A percentile compares a stretch with the other conserved stretches of the same genome.
These are phyloP conservation scores for Candida ponderosae DNA, from an alignment of 805 yeast genomes.

Conservation along the genomic window DNA sequence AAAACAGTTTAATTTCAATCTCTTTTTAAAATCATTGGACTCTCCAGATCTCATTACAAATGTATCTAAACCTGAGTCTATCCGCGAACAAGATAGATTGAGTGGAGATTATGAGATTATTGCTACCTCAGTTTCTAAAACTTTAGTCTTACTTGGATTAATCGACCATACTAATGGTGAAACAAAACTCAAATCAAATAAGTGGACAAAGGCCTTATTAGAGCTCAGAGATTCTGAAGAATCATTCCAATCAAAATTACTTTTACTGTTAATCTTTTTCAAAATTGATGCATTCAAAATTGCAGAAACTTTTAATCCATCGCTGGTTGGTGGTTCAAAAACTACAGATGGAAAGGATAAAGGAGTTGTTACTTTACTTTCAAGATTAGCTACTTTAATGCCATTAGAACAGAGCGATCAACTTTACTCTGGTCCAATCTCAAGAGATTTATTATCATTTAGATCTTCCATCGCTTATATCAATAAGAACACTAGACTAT, in stretches of 20 bases:
- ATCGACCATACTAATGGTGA: conserved; percentile 28
- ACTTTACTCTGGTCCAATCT: conserved; percentile 63
- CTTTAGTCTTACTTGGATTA: conserved; percentile 43
- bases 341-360: conserved; percentile 20
- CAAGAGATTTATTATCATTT: conserved; percentile 56
- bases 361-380: conserved; percentile 30
- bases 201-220: conserved; percentile 44
- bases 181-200: conserved; percentile 32
- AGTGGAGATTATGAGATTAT: conserved; percentile 44
- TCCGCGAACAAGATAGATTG: conserved; percentile 25
- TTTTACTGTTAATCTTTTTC: conserved; percentile 40
- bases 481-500: conserved; percentile 40
- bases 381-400: conserved; percentile 42
- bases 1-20: conserved; percentile 23
- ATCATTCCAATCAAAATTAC: conserved; percentile 30
- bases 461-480: conserved; percentile 56
- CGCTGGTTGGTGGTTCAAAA: conserved; percentile 32
- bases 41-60: conserved; percentile 13
- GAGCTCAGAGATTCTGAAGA: conserved; percentile 22
- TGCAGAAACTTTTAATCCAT: conserved; percentile 24
- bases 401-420: conserved; percentile 41
- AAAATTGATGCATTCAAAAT: conserved; percentile 34
- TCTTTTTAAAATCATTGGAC: conserved; percentile 12
- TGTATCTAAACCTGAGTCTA: conserved; percentile 4
- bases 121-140: conserved; percentile 47